Evolutionary conservation across 768 basidiomycete species (phyloP).

Genomic region (Xerocomellus dryophilus): DNA sequence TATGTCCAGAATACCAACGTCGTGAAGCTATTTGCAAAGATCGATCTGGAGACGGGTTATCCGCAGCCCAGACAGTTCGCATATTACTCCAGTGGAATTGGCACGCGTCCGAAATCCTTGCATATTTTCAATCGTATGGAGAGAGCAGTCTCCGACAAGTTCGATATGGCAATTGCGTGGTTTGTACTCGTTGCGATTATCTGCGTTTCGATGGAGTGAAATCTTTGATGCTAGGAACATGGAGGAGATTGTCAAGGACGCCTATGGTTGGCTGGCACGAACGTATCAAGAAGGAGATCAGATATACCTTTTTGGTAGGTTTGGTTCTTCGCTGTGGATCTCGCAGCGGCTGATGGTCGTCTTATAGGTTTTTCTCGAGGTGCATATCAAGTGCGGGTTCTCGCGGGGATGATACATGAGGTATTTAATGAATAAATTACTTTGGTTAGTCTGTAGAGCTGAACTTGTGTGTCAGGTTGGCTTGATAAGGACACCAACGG

Average conservation of each 20-base stretch:
- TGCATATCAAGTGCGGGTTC: constrained; percentile 39
- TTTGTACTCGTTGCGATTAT: background rate
- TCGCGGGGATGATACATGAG: constrained; percentile 41
- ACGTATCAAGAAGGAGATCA: constrained; percentile 32
- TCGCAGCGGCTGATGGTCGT: no score
- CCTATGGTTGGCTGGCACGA: constrained; percentile 34
- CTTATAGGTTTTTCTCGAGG: constrained; percentile 44
- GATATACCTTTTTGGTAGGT: constrained; percentile 36
- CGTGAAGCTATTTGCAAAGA: constrained; percentile 34
- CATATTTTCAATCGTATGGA: background rate
- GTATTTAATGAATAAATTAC: constrained; percentile 9
- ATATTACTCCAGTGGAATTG: constrained; percentile 38
- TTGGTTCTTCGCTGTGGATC: background rate
- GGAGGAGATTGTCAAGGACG: constrained; percentile 32
- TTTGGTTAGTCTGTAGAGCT: background rate
- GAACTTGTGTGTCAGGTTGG: background rate
- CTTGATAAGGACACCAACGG: constrained; percentile 18
- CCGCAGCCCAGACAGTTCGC: constrained; percentile 24
- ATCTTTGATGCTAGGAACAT: constrained; percentile 33
- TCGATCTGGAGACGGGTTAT: constrained; percentile 19
- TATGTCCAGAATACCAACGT: constrained; percentile 35
- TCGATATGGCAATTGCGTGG: background rate
- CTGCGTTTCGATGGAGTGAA: no score
- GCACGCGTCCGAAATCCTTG: constrained; percentile 19
- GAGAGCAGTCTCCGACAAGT: background rate